Conservation (phyloP, 805 yeast genomes). For the Schwanniomyces sp. region DNA sequence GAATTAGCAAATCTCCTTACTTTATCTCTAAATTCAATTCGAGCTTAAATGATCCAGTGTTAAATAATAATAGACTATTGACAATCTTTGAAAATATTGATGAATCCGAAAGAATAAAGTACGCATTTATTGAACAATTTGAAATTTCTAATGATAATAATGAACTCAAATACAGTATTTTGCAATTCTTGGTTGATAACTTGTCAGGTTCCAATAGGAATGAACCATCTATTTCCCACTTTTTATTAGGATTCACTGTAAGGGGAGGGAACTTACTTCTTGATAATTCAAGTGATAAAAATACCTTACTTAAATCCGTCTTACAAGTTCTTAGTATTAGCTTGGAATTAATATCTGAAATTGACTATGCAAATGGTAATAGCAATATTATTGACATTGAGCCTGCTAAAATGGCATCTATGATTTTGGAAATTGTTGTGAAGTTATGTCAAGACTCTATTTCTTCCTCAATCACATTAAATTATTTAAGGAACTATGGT, state of each 20-base stretch:
- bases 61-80: conserved; percentile 60
- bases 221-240: conserved; percentile 63
- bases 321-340: conserved; percentile 50
- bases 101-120: conserved; percentile 73
- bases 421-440: conserved; percentile 60
- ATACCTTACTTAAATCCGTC: conserved; percentile 58
- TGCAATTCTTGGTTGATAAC: conserved; percentile 56
- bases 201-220: conserved; percentile 39
- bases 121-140: conserved; percentile 67
- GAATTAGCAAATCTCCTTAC: conserved; percentile 48
- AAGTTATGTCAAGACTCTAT: conserved; percentile 58
- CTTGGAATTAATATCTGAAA: conserved; percentile 39
- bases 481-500: conserved; percentile 48
- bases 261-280: conserved; percentile 46
- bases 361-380: conserved; percentile 32
- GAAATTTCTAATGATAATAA: conserved; percentile 43
- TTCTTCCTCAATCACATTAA: conserved; percentile 52
- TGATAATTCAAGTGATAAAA: conserved; percentile 59
- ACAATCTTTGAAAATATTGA: conserved; percentile 73
- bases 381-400: conserved; percentile 45
- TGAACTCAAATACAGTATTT: conserved; percentile 53
- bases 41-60: conserved; percentile 20
- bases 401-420: conserved; percentile 58
- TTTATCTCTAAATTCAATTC: conserved; percentile 32
- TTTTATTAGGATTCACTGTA: conserved; percentile 70